These are phyloP conservation scores for Tetradesmus lagerheimii DNA, from an alignment of 139 green algal genomes.

Conservation along the genomic window DNA sequence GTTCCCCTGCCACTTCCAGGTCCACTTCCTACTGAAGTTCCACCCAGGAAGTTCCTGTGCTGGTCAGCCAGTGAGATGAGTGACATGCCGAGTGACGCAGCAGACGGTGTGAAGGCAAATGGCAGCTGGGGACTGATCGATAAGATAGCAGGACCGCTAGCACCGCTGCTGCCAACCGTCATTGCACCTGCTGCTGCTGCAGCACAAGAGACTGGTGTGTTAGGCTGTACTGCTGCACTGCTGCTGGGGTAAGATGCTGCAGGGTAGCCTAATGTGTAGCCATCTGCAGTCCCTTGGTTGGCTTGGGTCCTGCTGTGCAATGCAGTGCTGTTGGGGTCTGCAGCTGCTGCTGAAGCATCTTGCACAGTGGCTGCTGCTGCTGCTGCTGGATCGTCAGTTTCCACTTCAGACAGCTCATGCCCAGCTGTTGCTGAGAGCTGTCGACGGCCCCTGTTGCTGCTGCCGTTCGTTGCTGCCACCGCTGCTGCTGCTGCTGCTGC, in stretches of 20 bases:
- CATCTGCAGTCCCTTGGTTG: not conserved
- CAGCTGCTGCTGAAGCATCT: conserved; percentile 3
- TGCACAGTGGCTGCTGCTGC: conserved; percentile 26
- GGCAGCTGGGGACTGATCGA: conserved; percentile 81
- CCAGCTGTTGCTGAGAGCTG: not conserved
- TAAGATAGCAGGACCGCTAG: not conserved
- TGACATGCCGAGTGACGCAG: conserved; percentile 57
- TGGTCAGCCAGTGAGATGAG: conserved; percentile 38
- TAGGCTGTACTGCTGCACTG: conserved; percentile 4
- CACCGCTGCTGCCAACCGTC: not conserved
- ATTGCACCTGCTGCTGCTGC: conserved; percentile 1
- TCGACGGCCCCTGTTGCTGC: not conserved
- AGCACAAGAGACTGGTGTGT: not conserved
- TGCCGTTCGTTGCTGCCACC: not conserved
- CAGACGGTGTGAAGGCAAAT: conserved; percentile 85
- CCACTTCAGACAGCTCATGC: not conserved
- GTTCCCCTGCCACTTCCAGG: not conserved
- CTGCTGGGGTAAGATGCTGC: not conserved
- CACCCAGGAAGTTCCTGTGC: not conserved
- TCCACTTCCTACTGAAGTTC: not conserved
- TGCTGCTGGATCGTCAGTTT: not conserved
- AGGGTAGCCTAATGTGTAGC: not conserved
- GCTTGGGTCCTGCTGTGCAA: not conserved
- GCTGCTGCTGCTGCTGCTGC: conserved; percentile 10
- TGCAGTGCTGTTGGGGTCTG: not conserved